phyloP scores from a whole-genome alignment of 352 stramenopile genomes.

The Phytophthora sp. region DNA sequence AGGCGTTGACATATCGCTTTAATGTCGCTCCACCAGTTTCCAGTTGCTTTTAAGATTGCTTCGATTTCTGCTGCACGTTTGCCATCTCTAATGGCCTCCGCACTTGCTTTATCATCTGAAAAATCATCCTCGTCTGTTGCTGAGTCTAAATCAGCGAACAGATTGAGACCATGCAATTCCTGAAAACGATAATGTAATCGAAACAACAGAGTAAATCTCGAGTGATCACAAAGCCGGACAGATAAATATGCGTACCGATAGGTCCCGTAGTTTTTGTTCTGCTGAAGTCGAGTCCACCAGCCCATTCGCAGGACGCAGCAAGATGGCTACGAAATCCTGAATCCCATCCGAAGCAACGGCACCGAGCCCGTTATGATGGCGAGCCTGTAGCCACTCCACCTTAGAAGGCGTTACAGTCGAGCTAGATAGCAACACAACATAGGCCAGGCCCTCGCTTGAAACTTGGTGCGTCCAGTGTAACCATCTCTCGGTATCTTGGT shows the following conservation, averaged over 20 bases:
- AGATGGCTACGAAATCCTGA: constrained; percentile 62
- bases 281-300: constrained; percentile 46
- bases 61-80: constrained; percentile 23
- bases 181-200: too few species aligned
- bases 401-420: constrained; percentile 50
- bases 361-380: constrained; percentile 24
- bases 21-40: constrained; percentile 82
- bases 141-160: constrained; percentile 7
- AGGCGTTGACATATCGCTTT: constrained; percentile 48
- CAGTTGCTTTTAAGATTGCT: constrained; percentile 44
- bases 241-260: constrained; percentile 33
- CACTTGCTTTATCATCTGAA: neutral
- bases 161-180: constrained; percentile 20
- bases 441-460: constrained; percentile 47
- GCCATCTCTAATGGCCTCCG: neutral
- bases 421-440: constrained; percentile 62
- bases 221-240: too few species aligned
- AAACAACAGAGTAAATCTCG: too few species aligned
- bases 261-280: constrained; percentile 54
- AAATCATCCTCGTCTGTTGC: neutral
- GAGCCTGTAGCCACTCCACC: constrained; percentile 45
- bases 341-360: neutral
- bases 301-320: constrained; percentile 62
- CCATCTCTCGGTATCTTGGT: constrained; percentile 39
- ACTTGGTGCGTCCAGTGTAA: constrained; percentile 61